Conservation (phyloP, 2,329 filamentous ascomycete species). For the Lachnellula cervina region DNA sequence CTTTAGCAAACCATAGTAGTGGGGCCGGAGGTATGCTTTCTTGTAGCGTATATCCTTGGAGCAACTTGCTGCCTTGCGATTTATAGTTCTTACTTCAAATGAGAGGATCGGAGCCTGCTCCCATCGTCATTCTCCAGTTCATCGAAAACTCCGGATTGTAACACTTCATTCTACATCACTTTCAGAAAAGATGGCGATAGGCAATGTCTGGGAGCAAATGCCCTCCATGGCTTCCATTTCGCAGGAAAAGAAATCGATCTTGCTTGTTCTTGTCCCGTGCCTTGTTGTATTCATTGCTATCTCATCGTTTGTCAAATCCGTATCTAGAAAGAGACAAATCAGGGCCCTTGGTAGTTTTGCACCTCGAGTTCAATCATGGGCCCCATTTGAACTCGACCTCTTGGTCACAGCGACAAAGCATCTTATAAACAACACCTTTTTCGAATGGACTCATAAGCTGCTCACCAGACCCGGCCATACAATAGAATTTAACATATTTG, state of each 20-base stretch:
- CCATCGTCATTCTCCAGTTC: not conserved
- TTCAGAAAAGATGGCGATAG: not conserved
- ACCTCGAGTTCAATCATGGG: not conserved
- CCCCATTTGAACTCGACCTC: slow-evolving; percentile 1
- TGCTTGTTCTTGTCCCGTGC: not conserved
- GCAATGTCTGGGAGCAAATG: not conserved
- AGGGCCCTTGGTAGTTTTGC: not conserved
- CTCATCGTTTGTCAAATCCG: not conserved
- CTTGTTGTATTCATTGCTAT: not conserved
- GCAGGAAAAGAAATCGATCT: not conserved
- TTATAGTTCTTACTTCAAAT: not conserved
- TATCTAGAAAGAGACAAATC: not conserved
- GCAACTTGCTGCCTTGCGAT: not conserved
- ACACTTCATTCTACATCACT: not conserved
- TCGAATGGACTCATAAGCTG: slow-evolving; percentile 1
- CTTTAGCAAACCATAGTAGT: not conserved
- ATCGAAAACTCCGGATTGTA: not conserved
- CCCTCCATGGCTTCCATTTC: not conserved
- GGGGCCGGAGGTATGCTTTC: not conserved
- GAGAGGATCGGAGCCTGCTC: not conserved
- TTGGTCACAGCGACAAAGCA: not conserved
- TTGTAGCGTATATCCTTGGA: not conserved
- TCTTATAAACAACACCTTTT: slow-evolving; percentile 1
- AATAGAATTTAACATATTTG: slow-evolving; percentile 4
- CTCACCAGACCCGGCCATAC: slow-evolving; percentile 1